Percentiles rank a stretch among this genome's conserved stretches.
phyloP scores from a whole-genome alignment of 2,329 filamentous ascomycete species.

The Elsinoe ampelina region DNA sequence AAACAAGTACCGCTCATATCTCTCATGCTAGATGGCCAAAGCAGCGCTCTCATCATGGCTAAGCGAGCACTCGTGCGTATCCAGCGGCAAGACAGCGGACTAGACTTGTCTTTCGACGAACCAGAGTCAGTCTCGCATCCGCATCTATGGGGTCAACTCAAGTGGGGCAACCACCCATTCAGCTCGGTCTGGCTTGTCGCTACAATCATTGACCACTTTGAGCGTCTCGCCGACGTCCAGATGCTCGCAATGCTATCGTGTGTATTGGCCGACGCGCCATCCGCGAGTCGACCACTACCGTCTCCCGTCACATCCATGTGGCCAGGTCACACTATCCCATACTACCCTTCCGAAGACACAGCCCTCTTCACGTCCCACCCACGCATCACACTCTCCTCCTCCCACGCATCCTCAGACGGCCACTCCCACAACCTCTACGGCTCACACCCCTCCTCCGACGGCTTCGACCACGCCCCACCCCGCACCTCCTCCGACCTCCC shows the following conservation, averaged over 20 bases:
- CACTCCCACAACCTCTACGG: constrained; percentile 35
- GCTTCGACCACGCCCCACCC: constrained; percentile 33
- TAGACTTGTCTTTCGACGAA: constrained; percentile 39
- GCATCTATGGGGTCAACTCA: constrained; percentile 36
- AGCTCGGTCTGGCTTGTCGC: constrained; percentile 48
- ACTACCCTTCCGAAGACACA: constrained; percentile 7
- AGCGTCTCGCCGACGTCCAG: constrained; percentile 51
- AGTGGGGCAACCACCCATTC: constrained; percentile 50
- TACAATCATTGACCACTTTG: constrained; percentile 50
- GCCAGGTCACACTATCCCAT: constrained; percentile 2
- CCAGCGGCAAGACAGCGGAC: constrained; percentile 40
- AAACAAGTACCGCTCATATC: constrained; percentile 65
- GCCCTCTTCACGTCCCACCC: constrained; percentile 1
- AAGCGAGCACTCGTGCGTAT: constrained; percentile 48
- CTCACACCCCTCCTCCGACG: constrained; percentile 43
- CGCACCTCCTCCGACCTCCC: constrained; percentile 34
- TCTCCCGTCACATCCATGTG: neutral
- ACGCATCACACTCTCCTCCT: constrained; percentile 30
- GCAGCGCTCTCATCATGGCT: constrained; percentile 60
- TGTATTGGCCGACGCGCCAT: constrained; percentile 42
- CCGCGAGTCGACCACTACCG: neutral
- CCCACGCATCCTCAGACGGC: constrained; percentile 43
- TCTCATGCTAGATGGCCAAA: constrained; percentile 39
- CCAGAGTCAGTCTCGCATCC: constrained; percentile 31
- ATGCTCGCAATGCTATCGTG: constrained; percentile 59